phyloP scores from a whole-genome alignment of 306 rosid genomes.

The Begonia loranthoides region DNA sequence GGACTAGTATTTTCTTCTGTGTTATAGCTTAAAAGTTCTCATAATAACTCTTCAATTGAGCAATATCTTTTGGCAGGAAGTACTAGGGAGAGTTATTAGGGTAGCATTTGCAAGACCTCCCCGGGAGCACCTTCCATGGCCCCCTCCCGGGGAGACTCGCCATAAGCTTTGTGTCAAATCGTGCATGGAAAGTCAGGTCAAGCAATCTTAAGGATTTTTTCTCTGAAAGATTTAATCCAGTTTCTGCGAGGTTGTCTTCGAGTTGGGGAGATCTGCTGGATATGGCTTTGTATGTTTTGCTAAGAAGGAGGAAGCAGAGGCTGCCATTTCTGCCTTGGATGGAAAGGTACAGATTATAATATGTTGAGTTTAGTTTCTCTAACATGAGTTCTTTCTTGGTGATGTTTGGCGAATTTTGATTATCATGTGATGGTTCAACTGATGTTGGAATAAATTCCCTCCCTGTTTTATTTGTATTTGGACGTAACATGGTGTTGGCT shows the following conservation, averaged over 20 bases:
- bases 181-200: constrained; percentile 75
- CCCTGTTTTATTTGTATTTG: too few relatives aligned
- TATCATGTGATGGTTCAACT: too few relatives aligned
- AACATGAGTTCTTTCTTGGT: too few relatives aligned
- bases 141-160: constrained; percentile 38
- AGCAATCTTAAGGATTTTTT: constrained; percentile 56
- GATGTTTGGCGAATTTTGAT: too few relatives aligned
- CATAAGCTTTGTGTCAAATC: constrained; percentile 64
- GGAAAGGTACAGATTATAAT: constrained; percentile 64
- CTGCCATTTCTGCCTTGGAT: constrained; percentile 50
- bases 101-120: constrained; percentile 69
- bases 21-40: neutral
- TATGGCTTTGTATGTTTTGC: constrained; percentile 66
- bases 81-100: constrained; percentile 51
- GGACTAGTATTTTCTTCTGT: neutral
- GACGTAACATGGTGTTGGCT: too few relatives aligned
- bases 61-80: constrained; percentile 26
- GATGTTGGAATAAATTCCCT: too few relatives aligned
- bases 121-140: constrained; percentile 32
- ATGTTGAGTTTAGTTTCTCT: too few relatives aligned
- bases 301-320: constrained; percentile 60
- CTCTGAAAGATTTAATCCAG: constrained; percentile 58
- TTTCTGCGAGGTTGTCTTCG: constrained; percentile 76
- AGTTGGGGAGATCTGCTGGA: constrained; percentile 52
- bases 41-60: too few relatives aligned